Evolutionary conservation across 495 filamentous ascomycete genomes (phyloP), one percentile per base, ranked within the genome.

Genomic region (Aspergillus indologenus): DNA sequence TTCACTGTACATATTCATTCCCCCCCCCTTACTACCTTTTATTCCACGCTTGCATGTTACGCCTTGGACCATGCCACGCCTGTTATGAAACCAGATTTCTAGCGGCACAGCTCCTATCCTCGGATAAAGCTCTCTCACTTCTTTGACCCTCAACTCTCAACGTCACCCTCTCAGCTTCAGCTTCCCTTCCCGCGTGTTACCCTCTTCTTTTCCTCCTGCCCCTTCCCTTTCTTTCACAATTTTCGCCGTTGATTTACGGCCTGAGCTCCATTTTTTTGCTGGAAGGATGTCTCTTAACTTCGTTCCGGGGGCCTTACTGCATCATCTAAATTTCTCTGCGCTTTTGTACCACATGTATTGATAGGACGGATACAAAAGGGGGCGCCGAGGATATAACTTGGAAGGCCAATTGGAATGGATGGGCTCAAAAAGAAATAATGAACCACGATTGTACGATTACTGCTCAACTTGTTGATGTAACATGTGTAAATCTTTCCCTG

Each of bases 1-100:
- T 75, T 65, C 17, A 46, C 53, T 77, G 75, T 77, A 77, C 61
- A 77, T 77, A 75, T 71, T 75, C 14, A 43, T 47, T n/a, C 19
- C 18, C n/a, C 20, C 46, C 42, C 24, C 29, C 44, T 61, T 54
- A 54, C 45, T 45, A 49, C 47, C 54, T 45, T 57, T 57, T 63
- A 56, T 61, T 62, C 45, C 43, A 21, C 43, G 21, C 42, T 59
- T 49, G 5, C 34, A 11, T 40, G 26, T 40, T 15, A 40, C 34
- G 5, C 7, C 7, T 40, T 40, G 34, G 34, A 15, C 12, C 34
- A 40, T 40, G 5, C 12, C 34, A n/a, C 12, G 34, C 7, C 34
- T n/a, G n/a, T n/a, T n/a, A 40, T 11, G 34, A 15, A 40, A 40
- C 34, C 34, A 40, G 34, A 2, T 53, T 34, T 23, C 42, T 51